Percentiles rank a stretch among this genome's conserved stretches.
phyloP scores from a whole-genome alignment of 768 basidiomycete genomes.

The Russula virescens region DNA sequence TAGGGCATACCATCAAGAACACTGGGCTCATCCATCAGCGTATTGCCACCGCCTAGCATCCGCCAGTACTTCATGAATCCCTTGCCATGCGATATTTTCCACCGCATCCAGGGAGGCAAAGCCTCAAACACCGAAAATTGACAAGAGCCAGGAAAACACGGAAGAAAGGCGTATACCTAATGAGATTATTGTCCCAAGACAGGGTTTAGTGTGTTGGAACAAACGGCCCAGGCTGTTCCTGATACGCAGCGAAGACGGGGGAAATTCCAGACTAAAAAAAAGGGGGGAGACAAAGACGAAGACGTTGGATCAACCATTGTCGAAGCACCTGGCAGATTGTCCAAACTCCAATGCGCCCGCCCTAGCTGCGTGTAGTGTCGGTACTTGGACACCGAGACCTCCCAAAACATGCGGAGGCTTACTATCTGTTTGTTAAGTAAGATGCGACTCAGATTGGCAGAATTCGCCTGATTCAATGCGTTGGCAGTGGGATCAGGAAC shows the following conservation, averaged over 20 bases:
- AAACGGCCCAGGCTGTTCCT: slow-evolving; percentile 16
- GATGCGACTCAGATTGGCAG: slow-evolving; percentile 48
- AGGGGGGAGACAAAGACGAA: slow-evolving; percentile 12
- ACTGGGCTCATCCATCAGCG: background rate
- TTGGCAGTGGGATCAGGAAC: slow-evolving; percentile 44
- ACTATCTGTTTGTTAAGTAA: slow-evolving; percentile 51
- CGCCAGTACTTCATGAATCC: too few species aligned
- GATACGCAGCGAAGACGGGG: slow-evolving; percentile 36
- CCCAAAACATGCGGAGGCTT: slow-evolving; percentile 25
- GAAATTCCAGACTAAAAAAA: slow-evolving; percentile 40
- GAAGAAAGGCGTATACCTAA: slow-evolving; percentile 8
- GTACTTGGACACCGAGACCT: background rate
- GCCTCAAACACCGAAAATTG: background rate
- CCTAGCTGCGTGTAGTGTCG: slow-evolving; percentile 12
- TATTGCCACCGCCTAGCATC: too few species aligned
- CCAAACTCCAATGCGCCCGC: slow-evolving; percentile 16
- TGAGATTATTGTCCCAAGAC: slow-evolving; percentile 43
- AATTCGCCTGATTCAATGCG: slow-evolving; percentile 47
- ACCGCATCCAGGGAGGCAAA: background rate
- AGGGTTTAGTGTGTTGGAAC: too few species aligned
- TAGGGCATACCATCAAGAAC: background rate
- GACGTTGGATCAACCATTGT: slow-evolving; percentile 24
- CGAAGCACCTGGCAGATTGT: slow-evolving; percentile 18
- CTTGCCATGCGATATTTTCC: too few species aligned
- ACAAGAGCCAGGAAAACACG: background rate